These are phyloP conservation scores for carrot (Daucus carota) DNA, from an alignment of 129 eudicot species.

Conservation along the genomic window DNA sequence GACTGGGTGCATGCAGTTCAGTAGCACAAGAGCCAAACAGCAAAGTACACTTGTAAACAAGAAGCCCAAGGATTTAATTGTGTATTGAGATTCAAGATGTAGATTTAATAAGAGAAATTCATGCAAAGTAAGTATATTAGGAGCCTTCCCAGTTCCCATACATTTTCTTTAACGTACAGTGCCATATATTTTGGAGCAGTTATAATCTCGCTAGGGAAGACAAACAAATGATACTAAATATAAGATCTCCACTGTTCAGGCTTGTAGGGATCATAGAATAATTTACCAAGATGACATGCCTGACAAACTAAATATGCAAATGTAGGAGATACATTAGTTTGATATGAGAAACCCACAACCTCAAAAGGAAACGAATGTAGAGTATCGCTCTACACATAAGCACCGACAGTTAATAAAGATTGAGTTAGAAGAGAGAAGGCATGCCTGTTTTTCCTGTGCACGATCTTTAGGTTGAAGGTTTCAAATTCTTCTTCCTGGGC, in stretches of 20 bases:
- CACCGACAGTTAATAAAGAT: background rate
- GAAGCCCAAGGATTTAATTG: background rate
- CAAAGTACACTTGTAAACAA: background rate
- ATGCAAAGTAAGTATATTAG: background rate
- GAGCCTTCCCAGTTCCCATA: background rate
- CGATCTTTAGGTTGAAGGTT: conserved; percentile 84
- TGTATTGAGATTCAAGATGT: background rate
- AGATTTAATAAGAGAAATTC: background rate
- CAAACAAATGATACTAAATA: background rate
- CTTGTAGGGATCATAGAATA: background rate
- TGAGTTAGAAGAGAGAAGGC: background rate
- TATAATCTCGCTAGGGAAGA: background rate
- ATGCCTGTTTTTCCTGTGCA: conserved; percentile 97
- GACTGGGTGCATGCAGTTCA: background rate
- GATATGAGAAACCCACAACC: background rate
- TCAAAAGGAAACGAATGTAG: background rate
- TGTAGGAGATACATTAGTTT: background rate
- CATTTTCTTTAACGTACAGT: background rate
- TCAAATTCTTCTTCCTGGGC: conserved; percentile 98
- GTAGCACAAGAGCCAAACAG: background rate
- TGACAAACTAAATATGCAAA: background rate
- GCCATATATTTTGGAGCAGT: background rate
- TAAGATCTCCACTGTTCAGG: background rate
- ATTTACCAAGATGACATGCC: conserved; percentile 5
- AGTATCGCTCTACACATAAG: background rate